Conservation (phyloP, 371 early-diverging fungal species). For the Nematocida ironsii region DNA sequence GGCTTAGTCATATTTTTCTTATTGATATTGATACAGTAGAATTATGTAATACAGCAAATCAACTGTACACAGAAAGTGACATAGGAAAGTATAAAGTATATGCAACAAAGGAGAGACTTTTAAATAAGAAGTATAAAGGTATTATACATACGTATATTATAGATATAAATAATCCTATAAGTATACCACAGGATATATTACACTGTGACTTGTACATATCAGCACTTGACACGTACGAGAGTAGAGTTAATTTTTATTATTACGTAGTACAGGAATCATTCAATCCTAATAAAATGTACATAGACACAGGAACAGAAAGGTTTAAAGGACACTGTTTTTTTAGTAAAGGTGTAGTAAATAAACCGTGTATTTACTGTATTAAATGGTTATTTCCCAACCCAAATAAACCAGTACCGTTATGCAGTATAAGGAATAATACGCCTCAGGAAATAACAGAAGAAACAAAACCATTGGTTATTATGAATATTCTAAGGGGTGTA, state of each 20-base stretch:
- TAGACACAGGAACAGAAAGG: conserved; percentile 48
- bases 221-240: conserved; percentile 46
- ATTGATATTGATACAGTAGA: conserved; percentile 46
- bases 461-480: not conserved
- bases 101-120: conserved; percentile 3
- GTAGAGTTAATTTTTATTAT: conserved; percentile 56
- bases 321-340: conserved; percentile 39
- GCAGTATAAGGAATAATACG: conserved; percentile 2
- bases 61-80: conserved; percentile 35
- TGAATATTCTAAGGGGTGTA: conserved; percentile 19
- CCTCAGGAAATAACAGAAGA: conserved; percentile 9
- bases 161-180: conserved; percentile 11
- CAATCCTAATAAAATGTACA: not conserved
- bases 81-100: conserved; percentile 20
- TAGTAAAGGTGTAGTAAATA: not conserved
- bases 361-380: conserved; percentile 53
- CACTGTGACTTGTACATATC: conserved; percentile 33
- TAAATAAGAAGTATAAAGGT: not conserved
- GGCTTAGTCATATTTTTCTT: conserved; percentile 7
- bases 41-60: conserved; percentile 2
- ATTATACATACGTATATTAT: not conserved
- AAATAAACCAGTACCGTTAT: conserved; percentile 4
- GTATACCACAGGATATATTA: not conserved
- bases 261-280: conserved; percentile 23
- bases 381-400: conserved; percentile 37